Percentiles rank a stretch among this genome's conserved stretches.
Evolutionary conservation across 371 early-diverging fungal genomes (phyloP).

Genomic region (Aphelidium insulamus): DNA sequence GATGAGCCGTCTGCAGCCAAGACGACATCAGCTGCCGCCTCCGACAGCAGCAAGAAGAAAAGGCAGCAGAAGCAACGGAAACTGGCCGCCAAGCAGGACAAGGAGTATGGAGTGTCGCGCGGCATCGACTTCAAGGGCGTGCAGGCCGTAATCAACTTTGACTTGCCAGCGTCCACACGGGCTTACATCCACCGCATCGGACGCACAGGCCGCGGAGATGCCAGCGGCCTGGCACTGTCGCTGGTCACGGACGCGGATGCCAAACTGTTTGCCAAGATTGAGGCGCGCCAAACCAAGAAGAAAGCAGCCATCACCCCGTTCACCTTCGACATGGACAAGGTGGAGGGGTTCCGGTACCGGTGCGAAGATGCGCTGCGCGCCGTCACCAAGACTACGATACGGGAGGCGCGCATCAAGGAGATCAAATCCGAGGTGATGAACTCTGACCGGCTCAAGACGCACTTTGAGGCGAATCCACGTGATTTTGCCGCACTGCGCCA

Average conservation of each 20-base stretch:
- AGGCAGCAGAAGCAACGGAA: constrained; percentile 1
- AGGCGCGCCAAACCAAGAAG: constrained; percentile 10
- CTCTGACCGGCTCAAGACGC: constrained; percentile 77
- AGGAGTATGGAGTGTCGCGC: constrained; percentile 86
- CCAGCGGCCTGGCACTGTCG: constrained; percentile 67
- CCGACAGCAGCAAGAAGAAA: constrained; percentile 16
- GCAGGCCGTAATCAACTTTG: constrained; percentile 91
- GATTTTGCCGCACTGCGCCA: constrained; percentile 81
- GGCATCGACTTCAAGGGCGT: constrained; percentile 93
- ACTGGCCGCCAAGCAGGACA: constrained; percentile 28
- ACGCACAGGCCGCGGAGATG: constrained; percentile 83
- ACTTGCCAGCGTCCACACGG: constrained; percentile 73
- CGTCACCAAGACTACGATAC: constrained; percentile 48
- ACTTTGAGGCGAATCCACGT: constrained; percentile 87
- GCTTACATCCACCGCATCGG: constrained; percentile 93
- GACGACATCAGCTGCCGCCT: not conserved
- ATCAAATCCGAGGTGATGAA: constrained; percentile 76
- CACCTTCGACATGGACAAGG: constrained; percentile 63
- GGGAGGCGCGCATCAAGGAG: constrained; percentile 78
- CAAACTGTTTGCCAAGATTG: constrained; percentile 42
- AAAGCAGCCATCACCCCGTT: constrained; percentile 38
- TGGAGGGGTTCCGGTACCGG: constrained; percentile 78
- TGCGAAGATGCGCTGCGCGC: constrained; percentile 61
- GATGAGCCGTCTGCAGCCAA: too few relatives aligned
- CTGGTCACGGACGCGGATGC: constrained; percentile 29